These are phyloP conservation scores for Boletellus ananiceps DNA, from an alignment of 768 basidiomycete species.

Conservation along the genomic window DNA sequence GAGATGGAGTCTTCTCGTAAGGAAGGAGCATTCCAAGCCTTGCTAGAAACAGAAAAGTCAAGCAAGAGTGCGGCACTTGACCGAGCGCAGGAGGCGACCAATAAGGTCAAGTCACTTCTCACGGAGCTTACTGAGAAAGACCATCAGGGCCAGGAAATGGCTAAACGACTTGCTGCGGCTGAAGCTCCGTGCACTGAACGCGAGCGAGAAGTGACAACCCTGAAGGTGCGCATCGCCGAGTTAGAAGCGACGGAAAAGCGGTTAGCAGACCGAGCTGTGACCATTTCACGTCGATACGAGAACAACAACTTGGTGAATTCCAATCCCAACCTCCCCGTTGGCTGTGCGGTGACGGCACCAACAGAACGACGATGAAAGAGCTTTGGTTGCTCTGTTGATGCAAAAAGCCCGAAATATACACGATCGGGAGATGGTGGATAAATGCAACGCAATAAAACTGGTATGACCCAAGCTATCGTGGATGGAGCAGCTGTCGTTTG, in stretches of 20 bases:
- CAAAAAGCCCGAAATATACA: constrained; percentile 42
- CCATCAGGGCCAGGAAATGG: constrained; percentile 17
- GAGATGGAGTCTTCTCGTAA: constrained; percentile 23
- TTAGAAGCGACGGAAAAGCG: constrained; percentile 28
- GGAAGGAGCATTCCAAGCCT: constrained; percentile 21
- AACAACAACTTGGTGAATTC: constrained; percentile 43
- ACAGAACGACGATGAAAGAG: constrained; percentile 49
- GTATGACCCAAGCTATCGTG: constrained; percentile 25
- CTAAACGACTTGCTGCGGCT: constrained; percentile 18
- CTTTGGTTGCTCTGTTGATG: constrained; percentile 43
- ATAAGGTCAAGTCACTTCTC: constrained; percentile 18
- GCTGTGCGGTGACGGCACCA: constrained; percentile 9
- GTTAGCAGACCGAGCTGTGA: constrained; percentile 25
- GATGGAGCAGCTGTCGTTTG: constrained; percentile 5
- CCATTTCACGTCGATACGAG: constrained; percentile 38
- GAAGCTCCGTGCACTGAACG: constrained; percentile 23
- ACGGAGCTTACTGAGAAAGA: constrained; percentile 21
- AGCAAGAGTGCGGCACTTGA: constrained; percentile 17
- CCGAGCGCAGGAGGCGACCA: constrained; percentile 18
- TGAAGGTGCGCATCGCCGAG: constrained; percentile 22
- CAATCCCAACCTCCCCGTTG: constrained; percentile 12
- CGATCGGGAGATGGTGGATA: constrained; percentile 49
- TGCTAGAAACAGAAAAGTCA: constrained; percentile 22
- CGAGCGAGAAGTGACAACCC: constrained; percentile 24
- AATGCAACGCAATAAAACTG: constrained; percentile 53